Base-by-base conservation (phyloP, 1,284 basidiomycete species). In the Ganoderma lucidum region DNA sequence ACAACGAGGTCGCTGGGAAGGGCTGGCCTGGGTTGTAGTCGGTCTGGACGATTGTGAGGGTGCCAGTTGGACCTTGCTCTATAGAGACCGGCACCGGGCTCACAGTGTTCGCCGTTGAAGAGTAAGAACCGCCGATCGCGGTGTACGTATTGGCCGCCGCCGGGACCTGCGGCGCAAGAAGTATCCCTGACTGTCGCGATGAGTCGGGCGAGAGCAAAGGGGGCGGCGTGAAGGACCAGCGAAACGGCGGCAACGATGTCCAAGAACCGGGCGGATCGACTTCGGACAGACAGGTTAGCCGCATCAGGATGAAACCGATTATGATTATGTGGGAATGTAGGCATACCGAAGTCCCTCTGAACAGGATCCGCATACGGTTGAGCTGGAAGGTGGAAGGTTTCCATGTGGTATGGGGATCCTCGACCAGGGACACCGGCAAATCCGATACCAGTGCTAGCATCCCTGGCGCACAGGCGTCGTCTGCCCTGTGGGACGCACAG, bases 331-430 rank as follows among this genome's bases (percentile, higher is more conserved):
- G 48, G 23, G n/a, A 28, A 8, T 12, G 10, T 53, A 12, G 9
- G n/a, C 48, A 53, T 53, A 53, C 48, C 23, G 48, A 23, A 53
- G 48, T 28, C 48, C 48, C 48, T 53, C 48, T 53, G 48, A 28
- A 53, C 48, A 53, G 48, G 23, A 53, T 23, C 48, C 48, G 14
- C 48, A 53, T 53, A 53, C 23, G 28, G 48, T 28, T 53, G 48
- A 28, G 48, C 48, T 53, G 48, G 48, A 53, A 53, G 10, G 12
- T 28, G 48, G 48, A 28, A 28, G 12, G n/a, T 23, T 53, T 53
- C 48, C 48, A 30, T 2, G 48, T 28, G 12, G 23, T 53, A 53
- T 53, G 48, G 23, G 48, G 48, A 53, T 53, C 48, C 48, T 53
- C 10, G 23, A 28, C 48, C 48, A 53, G 48, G 48, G 48, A 28